Evolutionary conservation across 1,139 yeast species (phyloP).

Genomic region (Candida glucosophila): DNA sequence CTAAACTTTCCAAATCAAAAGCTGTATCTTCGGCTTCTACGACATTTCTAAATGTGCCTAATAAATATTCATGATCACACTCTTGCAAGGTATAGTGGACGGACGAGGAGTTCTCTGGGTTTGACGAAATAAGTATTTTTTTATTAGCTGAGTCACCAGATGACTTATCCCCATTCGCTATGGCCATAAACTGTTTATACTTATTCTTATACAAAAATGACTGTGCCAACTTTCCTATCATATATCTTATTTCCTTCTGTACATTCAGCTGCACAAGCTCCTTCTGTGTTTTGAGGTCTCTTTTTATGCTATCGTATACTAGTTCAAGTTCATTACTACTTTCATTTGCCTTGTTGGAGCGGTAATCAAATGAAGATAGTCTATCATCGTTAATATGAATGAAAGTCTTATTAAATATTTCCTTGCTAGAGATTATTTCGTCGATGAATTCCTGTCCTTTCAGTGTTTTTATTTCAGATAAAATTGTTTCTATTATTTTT

Average conservation of each 20-base stretch:
- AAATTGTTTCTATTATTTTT: conserved; percentile 47
- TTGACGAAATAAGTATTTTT: too few species aligned
- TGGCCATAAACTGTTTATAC: too few species aligned
- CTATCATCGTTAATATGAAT: conserved; percentile 19
- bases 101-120: too few species aligned
- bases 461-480: conserved; percentile 24
- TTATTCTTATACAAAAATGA: conserved; percentile 12
- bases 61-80: too few species aligned
- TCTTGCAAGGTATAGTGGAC: too few species aligned
- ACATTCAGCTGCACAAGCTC: conserved; percentile 7
- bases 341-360: conserved; percentile 4
- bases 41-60: too few species aligned
- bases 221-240: conserved; percentile 9
- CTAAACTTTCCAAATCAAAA: too few species aligned
- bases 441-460: conserved; percentile 15
- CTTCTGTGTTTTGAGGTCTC: conserved; percentile 13
- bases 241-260: conserved; percentile 6
- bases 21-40: too few species aligned
- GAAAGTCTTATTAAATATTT: conserved; percentile 13
- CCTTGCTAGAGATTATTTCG: conserved; percentile 10
- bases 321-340: conserved; percentile 15
- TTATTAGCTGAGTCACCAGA: too few species aligned
- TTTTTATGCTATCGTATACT: conserved; percentile 18
- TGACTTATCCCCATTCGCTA: too few species aligned
- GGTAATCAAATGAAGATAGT: conserved; percentile 28